A percentile compares a stretch with the other conserved stretches of the same genome.
Conservation (phyloP, 75 land plant species). For the Cupressus sempervirens region DNA sequence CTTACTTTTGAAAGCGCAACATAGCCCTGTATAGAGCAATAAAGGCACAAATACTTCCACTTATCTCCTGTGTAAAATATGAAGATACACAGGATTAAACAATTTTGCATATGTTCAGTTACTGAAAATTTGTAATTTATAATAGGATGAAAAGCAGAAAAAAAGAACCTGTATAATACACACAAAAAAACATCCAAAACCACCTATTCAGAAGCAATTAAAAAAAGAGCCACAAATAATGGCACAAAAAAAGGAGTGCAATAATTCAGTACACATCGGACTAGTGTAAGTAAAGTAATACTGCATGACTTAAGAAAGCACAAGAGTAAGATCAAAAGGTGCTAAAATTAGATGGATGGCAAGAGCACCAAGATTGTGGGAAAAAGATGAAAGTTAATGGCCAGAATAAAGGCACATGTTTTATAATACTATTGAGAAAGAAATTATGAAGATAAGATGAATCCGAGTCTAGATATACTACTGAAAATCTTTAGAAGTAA, state of each 20-base stretch:
- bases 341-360: not conserved
- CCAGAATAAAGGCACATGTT: not conserved
- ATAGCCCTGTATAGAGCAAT: constrained; percentile 87
- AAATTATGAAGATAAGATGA: too few species aligned
- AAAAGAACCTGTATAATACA: not conserved
- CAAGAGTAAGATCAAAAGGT: not conserved
- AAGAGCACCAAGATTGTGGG: not conserved
- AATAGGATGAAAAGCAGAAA: not conserved
- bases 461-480: too few species aligned
- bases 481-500: too few species aligned
- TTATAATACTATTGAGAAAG: too few species aligned
- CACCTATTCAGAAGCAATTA: not conserved
- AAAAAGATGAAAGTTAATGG: not conserved
- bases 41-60: constrained; percentile 78
- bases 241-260: not conserved
- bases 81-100: not conserved
- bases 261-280: not conserved
- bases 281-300: not conserved
- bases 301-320: not conserved
- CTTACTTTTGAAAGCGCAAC: constrained; percentile 69
- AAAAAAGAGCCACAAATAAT: not conserved
- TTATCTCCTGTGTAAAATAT: constrained; percentile 40
- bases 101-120: not conserved
- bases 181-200: not conserved
- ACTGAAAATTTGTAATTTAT: not conserved